Percentiles rank a stretch among this genome's conserved stretches.
These are phyloP conservation scores for Glomus cerebriforme DNA, from an alignment of 192 early-diverging fungal species.

Conservation along the genomic window DNA sequence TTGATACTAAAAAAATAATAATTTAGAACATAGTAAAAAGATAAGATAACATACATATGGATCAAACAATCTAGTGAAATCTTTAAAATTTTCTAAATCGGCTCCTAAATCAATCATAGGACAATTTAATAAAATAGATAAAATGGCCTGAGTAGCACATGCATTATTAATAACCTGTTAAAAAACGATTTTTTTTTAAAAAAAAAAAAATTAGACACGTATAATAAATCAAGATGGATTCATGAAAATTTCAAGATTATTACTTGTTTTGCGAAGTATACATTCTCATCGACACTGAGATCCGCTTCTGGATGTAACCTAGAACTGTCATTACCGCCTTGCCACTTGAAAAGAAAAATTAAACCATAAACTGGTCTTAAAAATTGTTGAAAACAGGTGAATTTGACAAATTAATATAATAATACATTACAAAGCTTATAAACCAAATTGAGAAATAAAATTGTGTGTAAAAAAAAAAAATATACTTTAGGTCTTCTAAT, in stretches of 20 bases:
- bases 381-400: background rate
- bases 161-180: conserved; percentile 79
- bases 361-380: conserved; percentile 71
- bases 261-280: conserved; percentile 75
- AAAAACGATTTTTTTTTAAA: background rate
- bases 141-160: conserved; percentile 84
- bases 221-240: background rate
- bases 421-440: background rate
- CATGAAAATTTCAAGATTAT: conserved; percentile 11
- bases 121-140: conserved; percentile 73
- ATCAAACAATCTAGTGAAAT: conserved; percentile 70
- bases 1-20: too few relatives aligned
- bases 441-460: background rate
- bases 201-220: background rate
- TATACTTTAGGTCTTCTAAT: conserved; percentile 64
- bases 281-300: conserved; percentile 42
- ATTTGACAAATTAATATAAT: background rate
- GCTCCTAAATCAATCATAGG: conserved; percentile 70
- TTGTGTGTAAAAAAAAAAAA: background rate
- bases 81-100: conserved; percentile 65
- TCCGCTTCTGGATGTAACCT: conserved; percentile 34
- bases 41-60: conserved; percentile 55
- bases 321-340: conserved; percentile 43
- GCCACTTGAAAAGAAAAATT: conserved; percentile 85
- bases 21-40: background rate